Evolutionary conservation across 768 basidiomycete genomes (phyloP), one percentile per base, ranked within the genome.

Genomic region (Candolleomyces aberdarensis): DNA sequence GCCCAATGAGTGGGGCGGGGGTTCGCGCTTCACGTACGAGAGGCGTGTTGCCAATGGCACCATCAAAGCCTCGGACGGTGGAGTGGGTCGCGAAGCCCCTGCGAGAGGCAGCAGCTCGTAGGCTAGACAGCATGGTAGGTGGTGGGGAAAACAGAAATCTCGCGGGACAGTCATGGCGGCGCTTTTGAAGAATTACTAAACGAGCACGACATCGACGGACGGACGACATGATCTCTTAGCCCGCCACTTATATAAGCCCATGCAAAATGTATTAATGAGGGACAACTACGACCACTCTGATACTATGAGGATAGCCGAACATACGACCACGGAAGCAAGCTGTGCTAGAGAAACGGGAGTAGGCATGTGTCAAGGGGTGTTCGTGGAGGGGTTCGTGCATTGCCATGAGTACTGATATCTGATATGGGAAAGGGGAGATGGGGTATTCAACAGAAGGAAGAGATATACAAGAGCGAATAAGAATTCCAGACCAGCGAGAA

Each of bases 21-120:
- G 54, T 20, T 9, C 49, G 55, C 51, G 43, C 10, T 9, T 32
- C 9, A 74, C 86, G 68, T 61, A 96, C 95, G 48, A 98, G 78
- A 59, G 96, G 96, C 0, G 96, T 98, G 75, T 94, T 94, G 63
- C 96, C 96, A 48, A 98, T 83, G 29, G 95, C 88, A 5, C 89
- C 93, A 10, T 83, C 85, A 75, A 98, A 95, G 50, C 96, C 93
- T 57, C 89, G 76, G 26, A 88, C 89, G 17, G 80, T 65, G 22
- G 75, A 65, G 46, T 70, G 74, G 20, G 82, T 78, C 20, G 77
- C 72, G 44, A 81, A 77, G 14, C 69, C 61, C 58, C 73, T 76
- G 63, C 64, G 69, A 59, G 63, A 57, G 53, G 66, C 66, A 59
- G 65, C 71, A 51, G 67, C 63, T 57, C 69, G 73, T 43, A 74